Percentiles rank a stretch among this genome's conserved stretches.
Conservation (phyloP, 345 rosid species). For the Schrenkiella parvula region DNA sequence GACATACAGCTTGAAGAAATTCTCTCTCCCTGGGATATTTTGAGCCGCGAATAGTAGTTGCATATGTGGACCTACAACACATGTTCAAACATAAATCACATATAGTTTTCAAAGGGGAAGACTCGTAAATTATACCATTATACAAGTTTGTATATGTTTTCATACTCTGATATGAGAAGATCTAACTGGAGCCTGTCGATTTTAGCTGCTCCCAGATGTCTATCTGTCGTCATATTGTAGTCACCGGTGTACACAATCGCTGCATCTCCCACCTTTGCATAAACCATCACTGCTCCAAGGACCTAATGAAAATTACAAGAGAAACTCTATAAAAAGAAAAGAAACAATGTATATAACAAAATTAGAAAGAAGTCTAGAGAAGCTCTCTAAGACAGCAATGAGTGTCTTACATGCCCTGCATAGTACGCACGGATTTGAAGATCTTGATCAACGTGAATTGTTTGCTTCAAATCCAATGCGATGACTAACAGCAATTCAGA, state of each 20-base stretch:
- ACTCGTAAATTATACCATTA: background rate
- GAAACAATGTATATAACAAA: background rate
- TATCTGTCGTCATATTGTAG: slow-evolving; percentile 96
- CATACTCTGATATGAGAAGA: slow-evolving; percentile 92
- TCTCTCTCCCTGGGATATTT: slow-evolving; percentile 90
- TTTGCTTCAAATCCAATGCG: slow-evolving; percentile 88
- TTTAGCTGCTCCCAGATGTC: slow-evolving; percentile 99
- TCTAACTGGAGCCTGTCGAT: slow-evolving; percentile 74
- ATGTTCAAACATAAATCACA: slow-evolving; percentile 9
- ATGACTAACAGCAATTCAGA: slow-evolving; percentile 48
- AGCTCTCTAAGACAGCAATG: background rate
- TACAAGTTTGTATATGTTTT: slow-evolving; percentile 2
- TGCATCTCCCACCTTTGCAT: slow-evolving; percentile 86
- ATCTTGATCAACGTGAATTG: slow-evolving; percentile 81
- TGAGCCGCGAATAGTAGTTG: slow-evolving; percentile 85
- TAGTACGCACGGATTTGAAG: slow-evolving; percentile 92
- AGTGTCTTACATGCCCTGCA: slow-evolving; percentile 84
- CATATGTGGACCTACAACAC: slow-evolving; percentile 79
- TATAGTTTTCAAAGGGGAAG: background rate
- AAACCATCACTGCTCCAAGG: slow-evolving; percentile 98
- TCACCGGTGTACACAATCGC: slow-evolving; percentile 95
- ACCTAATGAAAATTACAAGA: slow-evolving; percentile 43
- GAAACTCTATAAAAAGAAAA: background rate
- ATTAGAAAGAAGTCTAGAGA: background rate
- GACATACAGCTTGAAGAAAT: slow-evolving; percentile 91